Percentiles rank a stretch among this genome's conserved stretches.
Evolutionary conservation across 2,329 filamentous ascomycete species (phyloP).

Genomic region (Venturia aucupariae): DNA sequence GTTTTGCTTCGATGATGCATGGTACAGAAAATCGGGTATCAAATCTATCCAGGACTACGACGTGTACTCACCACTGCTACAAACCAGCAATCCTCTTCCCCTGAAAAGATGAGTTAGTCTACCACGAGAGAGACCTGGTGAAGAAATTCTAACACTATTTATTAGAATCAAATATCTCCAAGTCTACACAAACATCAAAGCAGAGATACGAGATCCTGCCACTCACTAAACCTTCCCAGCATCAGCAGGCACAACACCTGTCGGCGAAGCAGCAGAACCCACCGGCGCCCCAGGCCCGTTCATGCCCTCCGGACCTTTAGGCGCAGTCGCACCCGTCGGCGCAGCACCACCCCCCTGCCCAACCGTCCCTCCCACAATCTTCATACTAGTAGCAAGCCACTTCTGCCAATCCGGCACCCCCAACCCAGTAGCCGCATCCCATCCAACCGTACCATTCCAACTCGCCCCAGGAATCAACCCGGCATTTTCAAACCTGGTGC

Average conservation of each 20-base stretch:
- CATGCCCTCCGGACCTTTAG: background rate
- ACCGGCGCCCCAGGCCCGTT: background rate
- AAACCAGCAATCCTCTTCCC: too few species aligned
- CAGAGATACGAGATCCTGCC: too few species aligned
- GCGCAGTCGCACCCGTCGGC: background rate
- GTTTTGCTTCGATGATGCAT: too few species aligned
- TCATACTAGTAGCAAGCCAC: slow-evolving; percentile 3
- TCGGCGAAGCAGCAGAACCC: background rate
- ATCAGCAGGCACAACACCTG: background rate
- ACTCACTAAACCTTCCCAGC: background rate
- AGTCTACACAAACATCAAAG: too few species aligned
- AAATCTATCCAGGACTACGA: too few species aligned
- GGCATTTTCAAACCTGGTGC: background rate
- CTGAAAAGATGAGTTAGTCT: too few species aligned
- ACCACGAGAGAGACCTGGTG: too few species aligned
- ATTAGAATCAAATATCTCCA: too few species aligned
- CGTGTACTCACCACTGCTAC: too few species aligned
- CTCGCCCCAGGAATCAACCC: slow-evolving; percentile 8
- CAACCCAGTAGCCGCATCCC: slow-evolving; percentile 16
- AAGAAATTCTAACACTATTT: too few species aligned
- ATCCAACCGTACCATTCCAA: slow-evolving; percentile 12
- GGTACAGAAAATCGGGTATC: too few species aligned
- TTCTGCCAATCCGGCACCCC: slow-evolving; percentile 15
- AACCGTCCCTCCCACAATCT: background rate
- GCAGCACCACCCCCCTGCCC: background rate